Conservation (phyloP, 1,284 basidiomycete species). For the Blastosporella zonata region DNA sequence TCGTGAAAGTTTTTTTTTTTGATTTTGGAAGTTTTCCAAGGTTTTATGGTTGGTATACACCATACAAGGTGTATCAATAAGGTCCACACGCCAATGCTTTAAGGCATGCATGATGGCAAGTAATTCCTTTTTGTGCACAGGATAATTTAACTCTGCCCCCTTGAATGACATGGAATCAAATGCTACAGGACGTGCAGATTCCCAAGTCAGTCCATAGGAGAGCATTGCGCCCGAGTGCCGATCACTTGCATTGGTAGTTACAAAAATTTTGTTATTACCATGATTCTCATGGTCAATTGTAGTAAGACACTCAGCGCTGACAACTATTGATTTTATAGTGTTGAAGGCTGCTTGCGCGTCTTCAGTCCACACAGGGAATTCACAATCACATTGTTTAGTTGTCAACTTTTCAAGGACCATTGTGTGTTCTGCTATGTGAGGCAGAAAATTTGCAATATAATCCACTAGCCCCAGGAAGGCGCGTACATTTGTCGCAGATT, state of each 20-base stretch:
- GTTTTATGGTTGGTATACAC: constrained; percentile 38
- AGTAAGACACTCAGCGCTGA: not conserved
- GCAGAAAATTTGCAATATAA: not conserved
- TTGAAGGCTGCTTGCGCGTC: not conserved
- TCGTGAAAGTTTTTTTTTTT: not conserved
- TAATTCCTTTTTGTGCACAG: constrained; percentile 35
- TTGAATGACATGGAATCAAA: constrained; percentile 23
- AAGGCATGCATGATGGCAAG: constrained; percentile 33
- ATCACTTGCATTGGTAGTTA: constrained; percentile 25
- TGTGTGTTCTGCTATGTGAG: not conserved
- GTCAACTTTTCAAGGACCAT: not conserved
- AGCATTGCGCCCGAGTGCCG: constrained; percentile 28
- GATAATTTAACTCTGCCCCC: constrained; percentile 33
- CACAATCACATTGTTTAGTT: not conserved
- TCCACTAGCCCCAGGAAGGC: not conserved
- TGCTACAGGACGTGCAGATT: constrained; percentile 29
- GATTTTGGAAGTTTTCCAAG: constrained; percentile 24
- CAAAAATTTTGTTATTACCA: not conserved
- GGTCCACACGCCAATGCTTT: constrained; percentile 31
- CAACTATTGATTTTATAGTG: not conserved
- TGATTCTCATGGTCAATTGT: not conserved
- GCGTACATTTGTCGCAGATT: not conserved
- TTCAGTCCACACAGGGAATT: not conserved
- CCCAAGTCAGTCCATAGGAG: constrained; percentile 20
- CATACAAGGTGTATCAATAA: constrained; percentile 31